Evolutionary conservation across 2,329 filamentous ascomycete species (phyloP).

Genomic region (Kalmusia sp.): DNA sequence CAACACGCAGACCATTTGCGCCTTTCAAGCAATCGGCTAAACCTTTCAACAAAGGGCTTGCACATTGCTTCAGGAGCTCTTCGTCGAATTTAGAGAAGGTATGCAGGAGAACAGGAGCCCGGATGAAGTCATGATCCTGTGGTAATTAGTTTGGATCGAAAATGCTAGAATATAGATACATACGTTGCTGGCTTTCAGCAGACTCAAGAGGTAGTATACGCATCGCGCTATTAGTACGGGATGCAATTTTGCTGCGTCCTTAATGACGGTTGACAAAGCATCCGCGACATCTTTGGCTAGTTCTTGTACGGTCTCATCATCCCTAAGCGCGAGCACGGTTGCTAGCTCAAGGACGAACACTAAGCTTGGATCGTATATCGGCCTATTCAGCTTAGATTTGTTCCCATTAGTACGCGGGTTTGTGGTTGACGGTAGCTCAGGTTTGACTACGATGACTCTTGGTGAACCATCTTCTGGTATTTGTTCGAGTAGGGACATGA

Average conservation of each 20-base stretch:
- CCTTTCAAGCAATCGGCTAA: slow-evolving; percentile 80
- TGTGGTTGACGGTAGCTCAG: slow-evolving; percentile 74
- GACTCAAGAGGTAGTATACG: slow-evolving; percentile 82
- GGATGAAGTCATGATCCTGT: slow-evolving; percentile 87
- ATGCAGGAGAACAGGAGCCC: slow-evolving; percentile 89
- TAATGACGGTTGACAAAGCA: slow-evolving; percentile 79
- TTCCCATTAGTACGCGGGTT: slow-evolving; percentile 67
- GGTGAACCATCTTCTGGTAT: slow-evolving; percentile 86
- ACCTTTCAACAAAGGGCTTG: slow-evolving; percentile 78
- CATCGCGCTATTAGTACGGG: slow-evolving; percentile 83
- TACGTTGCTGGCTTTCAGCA: slow-evolving; percentile 86
- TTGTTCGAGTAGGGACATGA: slow-evolving; percentile 78
- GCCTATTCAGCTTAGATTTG: slow-evolving; percentile 62
- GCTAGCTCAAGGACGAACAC: slow-evolving; percentile 92
- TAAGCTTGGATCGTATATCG: slow-evolving; percentile 82
- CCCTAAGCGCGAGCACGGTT: slow-evolving; percentile 79
- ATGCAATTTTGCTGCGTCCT: slow-evolving; percentile 80
- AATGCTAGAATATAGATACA: slow-evolving; percentile 45
- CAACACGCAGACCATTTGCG: slow-evolving; percentile 79
- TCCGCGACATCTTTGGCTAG: slow-evolving; percentile 83
- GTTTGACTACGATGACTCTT: slow-evolving; percentile 86
- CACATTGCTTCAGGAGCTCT: slow-evolving; percentile 76
- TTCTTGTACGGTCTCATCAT: slow-evolving; percentile 72
- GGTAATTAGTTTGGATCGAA: background rate
- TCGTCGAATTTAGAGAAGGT: slow-evolving; percentile 87